A percentile compares a stretch with the other conserved stretches of the same genome.
These are phyloP conservation scores for Cyberlindnera maritima DNA, from an alignment of 805 yeast genomes.

Conservation along the genomic window DNA sequence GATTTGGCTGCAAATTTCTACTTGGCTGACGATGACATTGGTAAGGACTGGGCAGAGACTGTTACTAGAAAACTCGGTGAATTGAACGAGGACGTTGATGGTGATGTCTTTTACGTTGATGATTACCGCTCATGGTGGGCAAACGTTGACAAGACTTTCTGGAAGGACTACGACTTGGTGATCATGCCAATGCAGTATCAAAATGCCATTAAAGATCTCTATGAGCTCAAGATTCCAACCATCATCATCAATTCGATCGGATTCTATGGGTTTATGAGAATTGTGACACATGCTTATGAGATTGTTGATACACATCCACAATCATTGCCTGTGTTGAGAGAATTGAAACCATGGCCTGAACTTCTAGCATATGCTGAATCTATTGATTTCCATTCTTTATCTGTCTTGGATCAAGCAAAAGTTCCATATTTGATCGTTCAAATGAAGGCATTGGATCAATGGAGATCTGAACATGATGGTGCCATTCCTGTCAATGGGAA, in stretches of 20 bases:
- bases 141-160: constrained; percentile 24
- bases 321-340: constrained; percentile 59
- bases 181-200: constrained; percentile 39
- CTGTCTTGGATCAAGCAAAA: constrained; percentile 47
- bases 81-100: constrained; percentile 55
- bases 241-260: constrained; percentile 53
- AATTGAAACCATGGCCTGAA: constrained; percentile 74
- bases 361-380: constrained; percentile 47
- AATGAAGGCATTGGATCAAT: constrained; percentile 48
- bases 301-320: constrained; percentile 75
- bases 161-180: constrained; percentile 50
- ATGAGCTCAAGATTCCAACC: constrained; percentile 50
- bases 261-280: constrained; percentile 58
- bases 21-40: constrained; percentile 42
- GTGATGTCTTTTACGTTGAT: constrained; percentile 12
- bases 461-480: constrained; percentile 31
- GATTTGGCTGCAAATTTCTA: constrained; percentile 66
- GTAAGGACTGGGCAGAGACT: constrained; percentile 37
- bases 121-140: constrained; percentile 15
- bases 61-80: constrained; percentile 45
- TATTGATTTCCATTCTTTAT: constrained; percentile 45
- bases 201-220: constrained; percentile 36
- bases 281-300: constrained; percentile 55
- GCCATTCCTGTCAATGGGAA: constrained; percentile 34
- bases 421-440: constrained; percentile 69